A percentile compares a stretch with the other conserved stretches of the same genome.
Conservation (phyloP, 306 rosid species). For the Mucuna pruriens region DNA sequence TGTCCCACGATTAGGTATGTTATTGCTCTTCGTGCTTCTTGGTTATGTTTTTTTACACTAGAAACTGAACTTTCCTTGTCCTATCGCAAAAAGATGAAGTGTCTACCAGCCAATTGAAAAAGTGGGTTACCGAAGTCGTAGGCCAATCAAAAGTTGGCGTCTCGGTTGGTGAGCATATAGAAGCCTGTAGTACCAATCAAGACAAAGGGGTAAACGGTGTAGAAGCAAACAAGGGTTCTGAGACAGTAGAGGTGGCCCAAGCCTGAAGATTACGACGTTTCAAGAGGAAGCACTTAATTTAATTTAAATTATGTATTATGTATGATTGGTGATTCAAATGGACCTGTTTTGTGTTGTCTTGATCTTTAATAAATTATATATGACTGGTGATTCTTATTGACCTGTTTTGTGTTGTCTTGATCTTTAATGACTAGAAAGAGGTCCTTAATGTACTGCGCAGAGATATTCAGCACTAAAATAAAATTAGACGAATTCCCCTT, state of each 20-base stretch:
- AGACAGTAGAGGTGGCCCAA: constrained; percentile 31
- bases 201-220: constrained; percentile 30
- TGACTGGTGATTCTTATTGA: background rate
- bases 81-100: constrained; percentile 60
- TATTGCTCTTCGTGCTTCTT: background rate
- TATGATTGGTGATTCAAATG: background rate
- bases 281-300: background rate
- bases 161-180: constrained; percentile 37
- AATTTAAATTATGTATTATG: background rate
- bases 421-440: background rate
- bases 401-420: background rate
- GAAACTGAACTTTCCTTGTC: constrained; percentile 22
- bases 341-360: background rate
- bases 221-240: constrained; percentile 19
- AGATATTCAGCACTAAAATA: background rate
- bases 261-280: constrained; percentile 24
- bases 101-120: constrained; percentile 44
- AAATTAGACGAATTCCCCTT: constrained; percentile 15
- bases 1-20: constrained; percentile 78
- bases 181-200: constrained; percentile 31
- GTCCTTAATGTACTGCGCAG: background rate
- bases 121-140: constrained; percentile 51
- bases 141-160: background rate
- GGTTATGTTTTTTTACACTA: background rate
- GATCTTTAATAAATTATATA: background rate